phyloP scores from a whole-genome alignment of 495 filamentous ascomycete genomes.

The Annulohypoxylon bovei region DNA sequence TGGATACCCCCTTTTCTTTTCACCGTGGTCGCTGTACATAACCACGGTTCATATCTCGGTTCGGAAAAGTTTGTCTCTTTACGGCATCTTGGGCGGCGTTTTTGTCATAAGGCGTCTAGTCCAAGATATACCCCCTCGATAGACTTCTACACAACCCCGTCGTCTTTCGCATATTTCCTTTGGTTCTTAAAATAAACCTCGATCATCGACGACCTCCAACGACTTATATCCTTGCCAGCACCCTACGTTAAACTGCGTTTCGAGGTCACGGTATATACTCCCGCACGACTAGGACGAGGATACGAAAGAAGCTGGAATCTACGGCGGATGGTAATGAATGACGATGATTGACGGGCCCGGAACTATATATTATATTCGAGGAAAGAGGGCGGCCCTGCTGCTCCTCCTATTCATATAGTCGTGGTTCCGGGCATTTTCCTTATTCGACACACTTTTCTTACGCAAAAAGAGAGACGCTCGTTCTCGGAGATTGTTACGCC shows the following conservation, averaged over 20 bases:
- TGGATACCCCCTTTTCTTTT: slow-evolving; percentile 44
- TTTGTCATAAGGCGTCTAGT: slow-evolving; percentile 42
- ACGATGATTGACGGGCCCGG: slow-evolving; percentile 21
- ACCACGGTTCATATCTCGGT: slow-evolving; percentile 37
- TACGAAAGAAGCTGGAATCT: not conserved
- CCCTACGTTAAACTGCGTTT: not conserved
- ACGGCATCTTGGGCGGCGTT: slow-evolving; percentile 44
- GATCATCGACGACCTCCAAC: slow-evolving; percentile 2
- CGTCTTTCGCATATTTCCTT: slow-evolving; percentile 20
- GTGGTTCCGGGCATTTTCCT: not conserved
- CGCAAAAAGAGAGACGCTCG: slow-evolving; percentile 31
- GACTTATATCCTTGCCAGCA: not conserved
- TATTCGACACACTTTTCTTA: not conserved
- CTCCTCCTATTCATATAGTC: not conserved
- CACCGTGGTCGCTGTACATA: slow-evolving; percentile 39
- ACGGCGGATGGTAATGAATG: not conserved
- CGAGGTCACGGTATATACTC: not conserved
- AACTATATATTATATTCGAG: not conserved
- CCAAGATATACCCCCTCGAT: slow-evolving; percentile 42
- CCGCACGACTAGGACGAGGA: slow-evolving; percentile 18
- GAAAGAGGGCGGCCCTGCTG: not conserved
- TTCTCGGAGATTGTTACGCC: slow-evolving; percentile 35
- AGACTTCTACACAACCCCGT: slow-evolving; percentile 36
- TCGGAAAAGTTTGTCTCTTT: slow-evolving; percentile 46
- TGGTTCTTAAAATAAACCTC: not conserved